Conservation (phyloP, 805 yeast genomes). For the Ogataea nitratoaversa region DNA sequence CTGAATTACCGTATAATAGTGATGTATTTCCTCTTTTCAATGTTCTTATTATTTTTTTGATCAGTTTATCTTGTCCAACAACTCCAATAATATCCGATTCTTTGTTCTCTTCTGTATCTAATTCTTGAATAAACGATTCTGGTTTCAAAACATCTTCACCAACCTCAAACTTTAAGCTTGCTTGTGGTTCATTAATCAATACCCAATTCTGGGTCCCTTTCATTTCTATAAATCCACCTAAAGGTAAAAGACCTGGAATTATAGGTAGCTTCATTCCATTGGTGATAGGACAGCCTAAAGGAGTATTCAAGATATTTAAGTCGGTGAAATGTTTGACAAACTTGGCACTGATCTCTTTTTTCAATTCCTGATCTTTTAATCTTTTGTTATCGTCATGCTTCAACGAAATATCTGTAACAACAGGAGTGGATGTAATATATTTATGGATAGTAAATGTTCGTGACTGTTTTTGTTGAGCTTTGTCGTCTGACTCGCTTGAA, state of each 20-base stretch:
- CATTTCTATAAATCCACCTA: slow-evolving; percentile 58
- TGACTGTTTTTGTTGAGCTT: slow-evolving; percentile 18
- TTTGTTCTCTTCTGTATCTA: background rate
- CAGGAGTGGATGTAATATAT: slow-evolving; percentile 41
- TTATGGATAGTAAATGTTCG: slow-evolving; percentile 49
- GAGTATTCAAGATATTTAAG: slow-evolving; percentile 10
- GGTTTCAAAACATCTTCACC: slow-evolving; percentile 47
- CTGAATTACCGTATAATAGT: slow-evolving; percentile 68
- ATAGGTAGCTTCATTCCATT: slow-evolving; percentile 51
- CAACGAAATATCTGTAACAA: slow-evolving; percentile 25
- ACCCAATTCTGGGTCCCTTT: slow-evolving; percentile 32
- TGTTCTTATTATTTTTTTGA: slow-evolving; percentile 37
- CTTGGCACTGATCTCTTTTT: slow-evolving; percentile 13
- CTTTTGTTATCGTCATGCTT: slow-evolving; percentile 29
- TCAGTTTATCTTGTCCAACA: slow-evolving; percentile 53
- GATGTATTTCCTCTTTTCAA: slow-evolving; percentile 46
- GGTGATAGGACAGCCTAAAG: slow-evolving; percentile 38
- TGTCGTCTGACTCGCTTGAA: slow-evolving; percentile 15
- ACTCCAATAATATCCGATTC: slow-evolving; percentile 22
- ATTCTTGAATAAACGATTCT: slow-evolving; percentile 34
- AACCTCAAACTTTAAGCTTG: slow-evolving; percentile 36
- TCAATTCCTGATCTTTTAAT: slow-evolving; percentile 19
- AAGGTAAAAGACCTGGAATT: slow-evolving; percentile 40
- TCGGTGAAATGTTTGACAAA: slow-evolving; percentile 10
- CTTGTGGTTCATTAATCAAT: slow-evolving; percentile 15